Conservation (phyloP, 2,329 filamentous ascomycete genomes). For the Claviceps sp. region DNA sequence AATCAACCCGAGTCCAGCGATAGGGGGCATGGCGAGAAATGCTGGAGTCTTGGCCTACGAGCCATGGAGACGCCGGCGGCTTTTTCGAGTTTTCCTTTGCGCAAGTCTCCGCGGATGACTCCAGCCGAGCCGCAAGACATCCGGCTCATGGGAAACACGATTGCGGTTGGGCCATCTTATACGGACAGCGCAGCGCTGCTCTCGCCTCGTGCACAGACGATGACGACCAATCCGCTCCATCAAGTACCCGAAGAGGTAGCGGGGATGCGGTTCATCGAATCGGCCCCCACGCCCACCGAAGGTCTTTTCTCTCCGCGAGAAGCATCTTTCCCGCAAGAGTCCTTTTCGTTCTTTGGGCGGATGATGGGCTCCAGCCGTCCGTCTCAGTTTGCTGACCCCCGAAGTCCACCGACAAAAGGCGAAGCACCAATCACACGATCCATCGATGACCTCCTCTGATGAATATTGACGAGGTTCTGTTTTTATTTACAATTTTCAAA, state of each 20-base stretch:
- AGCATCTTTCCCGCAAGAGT: constrained; percentile 39
- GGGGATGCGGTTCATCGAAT: constrained; percentile 39
- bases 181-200: constrained; percentile 43
- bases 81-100: constrained; percentile 3
- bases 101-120: constrained; percentile 3
- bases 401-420: constrained; percentile 62
- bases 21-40: constrained; percentile 9
- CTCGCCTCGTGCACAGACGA: constrained; percentile 59
- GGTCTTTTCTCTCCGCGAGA: constrained; percentile 40
- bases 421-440: constrained; percentile 64
- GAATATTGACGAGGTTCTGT: not conserved
- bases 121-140: constrained; percentile 7
- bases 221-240: constrained; percentile 55
- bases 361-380: constrained; percentile 33
- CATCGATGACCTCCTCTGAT: constrained; percentile 63
- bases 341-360: constrained; percentile 37
- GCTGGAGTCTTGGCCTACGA: constrained; percentile 22
- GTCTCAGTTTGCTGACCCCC: constrained; percentile 45
- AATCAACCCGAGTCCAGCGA: constrained; percentile 7
- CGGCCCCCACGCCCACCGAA: constrained; percentile 36
- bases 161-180: constrained; percentile 20
- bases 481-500: not conserved
- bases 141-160: constrained; percentile 19
- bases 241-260: constrained; percentile 24
- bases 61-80: constrained; percentile 11